Base-by-base conservation (phyloP, 2,329 filamentous ascomycete species). In the Septoria petroselini region DNA sequence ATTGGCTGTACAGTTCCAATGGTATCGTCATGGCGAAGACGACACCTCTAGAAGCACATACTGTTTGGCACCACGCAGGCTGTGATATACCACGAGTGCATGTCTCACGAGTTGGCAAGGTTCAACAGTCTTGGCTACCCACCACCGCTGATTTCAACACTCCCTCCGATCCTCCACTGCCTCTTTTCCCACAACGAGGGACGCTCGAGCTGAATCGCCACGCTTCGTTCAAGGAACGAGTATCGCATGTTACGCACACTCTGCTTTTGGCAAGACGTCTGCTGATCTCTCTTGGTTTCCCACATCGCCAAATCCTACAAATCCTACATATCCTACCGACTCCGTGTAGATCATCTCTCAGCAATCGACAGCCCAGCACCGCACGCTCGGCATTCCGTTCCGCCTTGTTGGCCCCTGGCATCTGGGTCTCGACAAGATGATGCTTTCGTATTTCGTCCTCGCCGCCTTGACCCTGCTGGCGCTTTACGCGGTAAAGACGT, bases 401-500 rank as follows among this genome's bases (percentile, higher is more conserved):
- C 45, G 45, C 35, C 37, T 48, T n/a, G n/a, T n/a, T 48, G 45
- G 37, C 41, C 6, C 30, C 27, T 30, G 33, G 23, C 30, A 25
- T 47, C 35, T 35, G 33, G 35, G 21, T 27, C 33, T 17, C 9
- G 23, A 41, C 23, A 29, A 30, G 39, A 68, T 68, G 64, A 48
- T 58, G 35, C 43, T 25, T 14, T 60, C 62, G 7, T 63, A 60
- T 46, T 29, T 64, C 3, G 52, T 45, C 27, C 43, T 67, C 41
- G 61, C 62, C 49, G n/a, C 60, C 21, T 38, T 60, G 14, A 64
- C 55, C 60, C 59, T 71, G 18, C 48, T 65, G 27, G 47, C 69
- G 17, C 64, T 67, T 37, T 70, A 70, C 49, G 45, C 62, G 14
- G 52, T 65, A 23, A 60, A 63, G 45, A 63, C 61, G 18, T 71